These are phyloP conservation scores for Vigna trinervia DNA, from an alignment of 306 rosid genomes.

Conservation along the genomic window DNA sequence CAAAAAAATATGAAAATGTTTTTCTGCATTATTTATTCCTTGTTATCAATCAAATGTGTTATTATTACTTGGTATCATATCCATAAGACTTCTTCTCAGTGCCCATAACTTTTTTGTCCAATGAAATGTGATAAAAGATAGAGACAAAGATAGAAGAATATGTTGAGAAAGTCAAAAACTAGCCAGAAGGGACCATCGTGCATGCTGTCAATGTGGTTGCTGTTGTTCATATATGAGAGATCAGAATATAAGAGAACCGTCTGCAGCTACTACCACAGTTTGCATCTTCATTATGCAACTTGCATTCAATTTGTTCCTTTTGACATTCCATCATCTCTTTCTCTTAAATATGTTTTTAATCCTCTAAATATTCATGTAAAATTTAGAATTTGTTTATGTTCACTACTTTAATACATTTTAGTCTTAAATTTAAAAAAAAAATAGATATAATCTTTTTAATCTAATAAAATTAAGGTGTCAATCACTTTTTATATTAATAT, in stretches of 20 bases:
- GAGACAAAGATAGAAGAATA: constrained; percentile 43
- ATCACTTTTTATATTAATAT: too few relatives aligned
- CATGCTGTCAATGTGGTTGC: neutral
- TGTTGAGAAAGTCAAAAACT: constrained; percentile 34
- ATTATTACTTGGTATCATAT: constrained; percentile 2
- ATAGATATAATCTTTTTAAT: too few relatives aligned
- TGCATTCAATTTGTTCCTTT: constrained; percentile 47
- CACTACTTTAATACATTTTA: too few relatives aligned
- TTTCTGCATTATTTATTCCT: neutral
- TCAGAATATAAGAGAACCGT: constrained; percentile 34
- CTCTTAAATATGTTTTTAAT: too few relatives aligned
- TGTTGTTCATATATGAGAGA: neutral
- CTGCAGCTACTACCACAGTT: constrained; percentile 29
- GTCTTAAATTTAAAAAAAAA: too few relatives aligned
- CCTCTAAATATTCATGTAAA: too few relatives aligned
- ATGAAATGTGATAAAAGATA: neutral
- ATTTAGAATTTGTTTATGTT: too few relatives aligned
- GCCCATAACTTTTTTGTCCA: neutral
- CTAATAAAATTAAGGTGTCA: too few relatives aligned
- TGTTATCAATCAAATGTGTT: constrained; percentile 14
- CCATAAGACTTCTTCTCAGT: neutral
- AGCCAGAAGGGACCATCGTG: constrained; percentile 39
- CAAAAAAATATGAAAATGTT: neutral
- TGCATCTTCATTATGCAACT: constrained; percentile 49
- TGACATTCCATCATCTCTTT: neutral